These are phyloP conservation scores for Babesia ovata DNA, from an alignment of 169 alveolate species.

Conservation along the genomic window DNA sequence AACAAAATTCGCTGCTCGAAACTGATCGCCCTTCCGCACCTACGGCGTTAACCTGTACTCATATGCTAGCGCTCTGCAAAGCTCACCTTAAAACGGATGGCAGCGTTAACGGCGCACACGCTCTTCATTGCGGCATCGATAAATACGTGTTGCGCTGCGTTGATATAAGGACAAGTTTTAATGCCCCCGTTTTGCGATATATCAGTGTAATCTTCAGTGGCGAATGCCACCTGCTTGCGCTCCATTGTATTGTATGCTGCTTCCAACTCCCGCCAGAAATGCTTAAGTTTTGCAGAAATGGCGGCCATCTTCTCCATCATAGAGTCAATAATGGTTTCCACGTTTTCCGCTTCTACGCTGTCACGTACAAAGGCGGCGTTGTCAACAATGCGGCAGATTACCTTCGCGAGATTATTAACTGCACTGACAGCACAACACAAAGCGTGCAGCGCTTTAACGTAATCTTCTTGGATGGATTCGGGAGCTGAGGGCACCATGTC, in stretches of 20 bases:
- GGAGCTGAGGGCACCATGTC: not conserved
- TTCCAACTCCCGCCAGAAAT: not conserved
- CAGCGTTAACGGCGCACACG: constrained; percentile 22
- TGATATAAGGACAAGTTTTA: constrained; percentile 1
- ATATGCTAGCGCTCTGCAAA: too few relatives aligned
- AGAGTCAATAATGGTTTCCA: not conserved
- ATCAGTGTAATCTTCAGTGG: not conserved
- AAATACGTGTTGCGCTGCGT: constrained; percentile 1
- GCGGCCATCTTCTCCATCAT: constrained; percentile 21
- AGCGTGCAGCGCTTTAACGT: constrained; percentile 7
- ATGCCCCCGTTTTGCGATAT: not conserved
- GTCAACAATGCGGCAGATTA: constrained; percentile 4
- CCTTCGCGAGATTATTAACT: constrained; percentile 18
- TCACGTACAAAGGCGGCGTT: not conserved
- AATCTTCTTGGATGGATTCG: not conserved
- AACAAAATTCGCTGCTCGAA: not conserved
- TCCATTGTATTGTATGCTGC: not conserved
- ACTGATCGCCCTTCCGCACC: not conserved
- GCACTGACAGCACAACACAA: constrained; percentile 12
- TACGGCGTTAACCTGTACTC: not conserved
- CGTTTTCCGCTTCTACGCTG: not conserved
- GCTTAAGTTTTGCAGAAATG: not conserved
- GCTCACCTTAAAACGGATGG: constrained; percentile 7
- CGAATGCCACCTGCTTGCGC: not conserved
- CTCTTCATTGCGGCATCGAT: constrained; percentile 11